Percentiles rank a stretch among this genome's conserved stretches.
phyloP scores from a whole-genome alignment of 805 yeast species.

The Sugiyamaella americana region DNA sequence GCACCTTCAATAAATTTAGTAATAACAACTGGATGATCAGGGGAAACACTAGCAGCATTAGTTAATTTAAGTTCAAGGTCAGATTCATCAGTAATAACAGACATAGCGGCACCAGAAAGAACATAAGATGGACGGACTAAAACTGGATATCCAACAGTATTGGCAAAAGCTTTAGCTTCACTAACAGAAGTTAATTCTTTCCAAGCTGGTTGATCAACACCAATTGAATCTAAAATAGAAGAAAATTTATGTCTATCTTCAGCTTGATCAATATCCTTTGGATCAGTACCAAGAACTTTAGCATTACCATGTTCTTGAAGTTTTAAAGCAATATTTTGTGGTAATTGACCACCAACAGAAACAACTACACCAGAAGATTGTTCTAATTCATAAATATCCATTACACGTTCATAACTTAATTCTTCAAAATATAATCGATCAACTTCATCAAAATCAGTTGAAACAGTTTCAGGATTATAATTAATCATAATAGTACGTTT shows the following conservation, averaged over 20 bases:
- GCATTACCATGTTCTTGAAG: constrained; percentile 75
- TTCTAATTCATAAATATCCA: constrained; percentile 96
- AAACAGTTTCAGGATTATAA: constrained; percentile 97
- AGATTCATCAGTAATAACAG: constrained; percentile 70
- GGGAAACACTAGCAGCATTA: constrained; percentile 86
- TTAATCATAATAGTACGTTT: constrained; percentile 92
- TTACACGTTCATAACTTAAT: constrained; percentile 87
- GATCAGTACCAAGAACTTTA: constrained; percentile 86
- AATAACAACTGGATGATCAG: constrained; percentile 96
- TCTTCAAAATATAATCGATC: constrained; percentile 96
- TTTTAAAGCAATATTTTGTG: constrained; percentile 90
- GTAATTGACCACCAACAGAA: constrained; percentile 96
- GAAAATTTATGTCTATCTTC: constrained; percentile 99
- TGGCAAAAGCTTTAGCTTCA: constrained; percentile 82
- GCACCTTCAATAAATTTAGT: constrained; percentile 95
- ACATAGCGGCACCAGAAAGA: constrained; percentile 98
- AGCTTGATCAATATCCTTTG: constrained; percentile 92
- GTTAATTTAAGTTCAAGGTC: constrained; percentile 79
- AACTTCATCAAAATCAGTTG: constrained; percentile 97
- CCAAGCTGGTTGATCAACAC: constrained; percentile 97
- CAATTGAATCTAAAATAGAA: constrained; percentile 83
- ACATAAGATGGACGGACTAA: constrained; percentile 97
- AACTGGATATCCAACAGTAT: constrained; percentile 87
- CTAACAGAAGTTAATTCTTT: constrained; percentile 82
- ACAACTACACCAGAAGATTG: constrained; percentile 85